phyloP scores from a whole-genome alignment of 2,329 filamentous ascomycete species.

The Hypoxylon sp. region DNA sequence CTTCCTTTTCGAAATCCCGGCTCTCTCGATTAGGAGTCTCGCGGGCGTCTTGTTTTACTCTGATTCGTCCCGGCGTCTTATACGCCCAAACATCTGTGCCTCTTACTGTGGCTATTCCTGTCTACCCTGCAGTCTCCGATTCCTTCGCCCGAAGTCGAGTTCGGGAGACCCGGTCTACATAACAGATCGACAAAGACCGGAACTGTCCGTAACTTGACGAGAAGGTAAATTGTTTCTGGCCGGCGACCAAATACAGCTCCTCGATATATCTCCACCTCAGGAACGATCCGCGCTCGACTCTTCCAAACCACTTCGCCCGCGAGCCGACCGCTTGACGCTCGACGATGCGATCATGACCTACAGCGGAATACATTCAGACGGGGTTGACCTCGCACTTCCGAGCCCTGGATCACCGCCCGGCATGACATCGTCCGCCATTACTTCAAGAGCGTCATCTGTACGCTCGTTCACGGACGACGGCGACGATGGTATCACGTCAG shows the following conservation, averaged over 20 bases:
- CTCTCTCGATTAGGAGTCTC: slow-evolving; percentile 25
- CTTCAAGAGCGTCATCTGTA: slow-evolving; percentile 90
- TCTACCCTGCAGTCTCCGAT: slow-evolving; percentile 24
- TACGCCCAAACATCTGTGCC: slow-evolving; percentile 14
- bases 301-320: neutral
- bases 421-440: slow-evolving; percentile 81
- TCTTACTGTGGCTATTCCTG: slow-evolving; percentile 35
- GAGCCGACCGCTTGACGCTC: slow-evolving; percentile 27
- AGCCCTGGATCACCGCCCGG: slow-evolving; percentile 78
- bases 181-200: slow-evolving; percentile 26
- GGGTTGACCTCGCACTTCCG: slow-evolving; percentile 56
- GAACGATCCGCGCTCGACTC: neutral
- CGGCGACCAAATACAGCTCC: slow-evolving; percentile 10
- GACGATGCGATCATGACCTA: slow-evolving; percentile 56
- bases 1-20: slow-evolving; percentile 32
- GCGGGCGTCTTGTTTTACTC: slow-evolving; percentile 17
- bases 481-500: slow-evolving; percentile 76
- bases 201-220: slow-evolving; percentile 1
- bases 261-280: neutral
- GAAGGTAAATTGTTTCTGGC: neutral
- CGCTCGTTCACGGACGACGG: slow-evolving; percentile 82
- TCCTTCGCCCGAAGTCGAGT: slow-evolving; percentile 26
- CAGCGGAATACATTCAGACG: slow-evolving; percentile 53
- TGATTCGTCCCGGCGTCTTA: slow-evolving; percentile 21
- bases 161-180: slow-evolving; percentile 3